These are phyloP conservation scores for Aurantiochytrium sp. DNA, from an alignment of 108 stramenopile genomes.

Conservation along the genomic window DNA sequence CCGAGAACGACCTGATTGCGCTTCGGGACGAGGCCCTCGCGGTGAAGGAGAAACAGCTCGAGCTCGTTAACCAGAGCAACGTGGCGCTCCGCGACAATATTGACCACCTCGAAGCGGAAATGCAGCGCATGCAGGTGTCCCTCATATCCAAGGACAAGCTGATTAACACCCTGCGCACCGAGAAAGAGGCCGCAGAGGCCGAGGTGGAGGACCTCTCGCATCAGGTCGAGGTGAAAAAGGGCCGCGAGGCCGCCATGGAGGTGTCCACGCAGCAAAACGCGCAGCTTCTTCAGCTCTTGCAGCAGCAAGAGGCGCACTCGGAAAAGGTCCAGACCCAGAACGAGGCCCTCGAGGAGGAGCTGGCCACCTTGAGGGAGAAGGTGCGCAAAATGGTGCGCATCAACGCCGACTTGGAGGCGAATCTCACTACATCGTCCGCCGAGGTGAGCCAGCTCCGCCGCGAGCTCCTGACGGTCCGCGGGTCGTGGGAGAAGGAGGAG, in stretches of 20 bases:
- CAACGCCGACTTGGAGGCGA: background rate
- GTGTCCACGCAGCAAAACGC: slow-evolving; percentile 14
- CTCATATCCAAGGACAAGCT: background rate
- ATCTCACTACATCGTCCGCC: background rate
- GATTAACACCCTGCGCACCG: background rate
- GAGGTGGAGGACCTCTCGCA: background rate
- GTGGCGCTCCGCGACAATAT: background rate
- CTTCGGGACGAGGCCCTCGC: background rate
- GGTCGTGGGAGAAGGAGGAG: background rate
- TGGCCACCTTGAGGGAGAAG: background rate
- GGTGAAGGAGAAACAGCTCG: background rate
- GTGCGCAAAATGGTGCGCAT: background rate
- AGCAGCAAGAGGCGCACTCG: background rate
- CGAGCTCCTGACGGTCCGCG: background rate
- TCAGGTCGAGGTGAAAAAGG: background rate
- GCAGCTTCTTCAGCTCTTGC: background rate
- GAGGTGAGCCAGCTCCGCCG: background rate
- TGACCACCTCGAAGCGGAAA: background rate
- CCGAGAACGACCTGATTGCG: slow-evolving; percentile 3
- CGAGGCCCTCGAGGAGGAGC: background rate
- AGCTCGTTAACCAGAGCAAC: background rate
- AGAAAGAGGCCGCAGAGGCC: background rate
- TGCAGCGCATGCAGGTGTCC: background rate
- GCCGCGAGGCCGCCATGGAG: slow-evolving; percentile 6
- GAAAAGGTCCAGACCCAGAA: background rate